phyloP scores from a whole-genome alignment of 139 green algal genomes.

The Picocystis salinarum region DNA sequence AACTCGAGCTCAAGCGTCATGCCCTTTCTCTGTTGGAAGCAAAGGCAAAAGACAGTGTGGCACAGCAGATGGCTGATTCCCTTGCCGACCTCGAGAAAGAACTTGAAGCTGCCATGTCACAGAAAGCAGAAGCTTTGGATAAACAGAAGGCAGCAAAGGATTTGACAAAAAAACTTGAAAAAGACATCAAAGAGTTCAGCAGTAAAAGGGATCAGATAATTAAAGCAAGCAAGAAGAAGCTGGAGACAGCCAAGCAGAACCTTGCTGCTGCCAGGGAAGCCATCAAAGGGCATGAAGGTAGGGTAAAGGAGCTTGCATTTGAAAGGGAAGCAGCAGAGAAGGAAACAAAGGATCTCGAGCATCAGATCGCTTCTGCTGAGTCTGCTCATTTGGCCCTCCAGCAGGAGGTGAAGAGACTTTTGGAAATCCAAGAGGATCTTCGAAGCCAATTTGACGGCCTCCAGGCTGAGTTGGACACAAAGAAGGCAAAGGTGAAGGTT shows the following conservation, averaged over 20 bases:
- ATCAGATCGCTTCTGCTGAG: constrained; percentile 30
- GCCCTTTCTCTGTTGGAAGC: constrained; percentile 44
- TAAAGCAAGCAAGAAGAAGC: constrained; percentile 38
- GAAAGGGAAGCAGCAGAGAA: constrained; percentile 30
- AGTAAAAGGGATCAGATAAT: constrained; percentile 28
- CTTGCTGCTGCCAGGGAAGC: constrained; percentile 13
- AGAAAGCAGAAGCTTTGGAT: constrained; percentile 45
- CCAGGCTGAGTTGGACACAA: constrained; percentile 21
- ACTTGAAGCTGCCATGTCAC: constrained; percentile 32
- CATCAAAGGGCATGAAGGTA: constrained; percentile 9
- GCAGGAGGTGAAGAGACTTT: not conserved
- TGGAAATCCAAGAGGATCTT: not conserved
- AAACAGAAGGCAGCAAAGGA: constrained; percentile 52
- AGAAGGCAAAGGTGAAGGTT: constrained; percentile 29
- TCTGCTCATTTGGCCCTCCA: not conserved
- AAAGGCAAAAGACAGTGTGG: constrained; percentile 37
- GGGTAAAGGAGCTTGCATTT: constrained; percentile 22
- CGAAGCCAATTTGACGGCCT: not conserved
- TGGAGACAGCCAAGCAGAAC: constrained; percentile 31
- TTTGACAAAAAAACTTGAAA: constrained; percentile 24
- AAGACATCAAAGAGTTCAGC: constrained; percentile 36
- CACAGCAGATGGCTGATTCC: constrained; percentile 36
- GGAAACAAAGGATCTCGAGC: constrained; percentile 29
- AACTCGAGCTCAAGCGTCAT: constrained; percentile 22
- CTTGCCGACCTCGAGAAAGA: constrained; percentile 31